Conservation (phyloP, 345 rosid species). For the Psidium guajava region DNA sequence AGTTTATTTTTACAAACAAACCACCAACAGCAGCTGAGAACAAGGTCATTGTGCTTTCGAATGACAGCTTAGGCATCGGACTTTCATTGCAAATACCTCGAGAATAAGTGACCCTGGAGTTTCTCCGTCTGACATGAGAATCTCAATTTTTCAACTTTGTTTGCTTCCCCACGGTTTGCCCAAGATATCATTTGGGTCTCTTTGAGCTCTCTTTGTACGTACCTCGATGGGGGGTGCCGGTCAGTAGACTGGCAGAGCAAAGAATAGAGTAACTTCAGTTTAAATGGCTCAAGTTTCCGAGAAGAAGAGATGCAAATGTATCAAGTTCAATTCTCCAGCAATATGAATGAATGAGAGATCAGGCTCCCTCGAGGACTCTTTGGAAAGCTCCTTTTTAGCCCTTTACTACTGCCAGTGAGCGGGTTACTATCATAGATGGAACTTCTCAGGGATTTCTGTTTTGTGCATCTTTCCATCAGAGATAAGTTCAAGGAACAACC, state of each 20-base stretch:
- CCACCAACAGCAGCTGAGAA: constrained; percentile 9
- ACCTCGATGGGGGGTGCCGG: background rate
- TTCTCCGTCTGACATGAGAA: background rate
- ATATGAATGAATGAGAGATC: background rate
- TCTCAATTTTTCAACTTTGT: background rate
- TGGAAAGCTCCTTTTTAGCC: too few relatives aligned
- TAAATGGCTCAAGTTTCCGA: background rate
- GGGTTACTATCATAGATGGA: too few relatives aligned
- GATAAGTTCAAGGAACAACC: background rate
- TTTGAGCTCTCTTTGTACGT: too few relatives aligned
- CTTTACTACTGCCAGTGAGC: too few relatives aligned
- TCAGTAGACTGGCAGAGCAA: background rate
- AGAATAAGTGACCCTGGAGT: background rate
- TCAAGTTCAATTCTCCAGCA: background rate
- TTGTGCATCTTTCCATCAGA: background rate
- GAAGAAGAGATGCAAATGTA: background rate
- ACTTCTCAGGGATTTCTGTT: background rate
- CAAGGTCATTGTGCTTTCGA: constrained; percentile 21
- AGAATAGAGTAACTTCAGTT: too few relatives aligned
- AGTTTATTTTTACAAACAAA: too few relatives aligned
- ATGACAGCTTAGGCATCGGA: constrained; percentile 68
- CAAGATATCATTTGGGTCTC: background rate
- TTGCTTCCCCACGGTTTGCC: background rate
- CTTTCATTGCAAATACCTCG: constrained; percentile 48
- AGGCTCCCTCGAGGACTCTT: background rate